These are phyloP conservation scores for Paraphoma sp. DNA, from an alignment of 2,329 filamentous ascomycete species.

Conservation along the genomic window DNA sequence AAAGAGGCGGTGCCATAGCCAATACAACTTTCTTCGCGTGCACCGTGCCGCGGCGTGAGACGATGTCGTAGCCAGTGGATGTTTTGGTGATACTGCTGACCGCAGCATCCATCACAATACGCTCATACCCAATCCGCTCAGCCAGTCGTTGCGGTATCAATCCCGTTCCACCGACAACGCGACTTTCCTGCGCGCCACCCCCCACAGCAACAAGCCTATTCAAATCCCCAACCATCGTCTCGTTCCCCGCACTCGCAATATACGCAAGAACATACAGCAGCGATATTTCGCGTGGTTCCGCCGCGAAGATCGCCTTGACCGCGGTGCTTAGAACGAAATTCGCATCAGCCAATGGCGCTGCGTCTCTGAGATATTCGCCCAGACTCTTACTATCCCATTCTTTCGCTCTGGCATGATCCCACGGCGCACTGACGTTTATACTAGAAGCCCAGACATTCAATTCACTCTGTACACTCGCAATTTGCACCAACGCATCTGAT, in stretches of 20 bases:
- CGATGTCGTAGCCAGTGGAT: conserved; percentile 13
- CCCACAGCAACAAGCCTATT: conserved; percentile 14
- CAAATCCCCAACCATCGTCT: conserved; percentile 18
- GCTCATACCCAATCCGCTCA: conserved; percentile 15
- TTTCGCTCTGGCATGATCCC: conserved; percentile 14
- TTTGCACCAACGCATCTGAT: conserved; percentile 11
- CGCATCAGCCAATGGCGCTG: conserved; percentile 11
- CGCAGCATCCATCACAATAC: conserved; percentile 23
- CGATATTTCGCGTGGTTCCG: conserved; percentile 18
- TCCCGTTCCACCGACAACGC: conserved; percentile 29
- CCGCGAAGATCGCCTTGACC: conserved; percentile 19
- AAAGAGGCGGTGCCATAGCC: conserved; percentile 56
- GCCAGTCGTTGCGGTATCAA: conserved; percentile 25
- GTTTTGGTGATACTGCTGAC: conserved; percentile 21
- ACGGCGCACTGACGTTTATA: conserved; percentile 23
- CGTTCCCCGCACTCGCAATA: conserved; percentile 26
- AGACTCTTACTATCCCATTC: conserved; percentile 24
- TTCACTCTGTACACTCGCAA: conserved; percentile 13
- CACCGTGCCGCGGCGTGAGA: conserved; percentile 31
- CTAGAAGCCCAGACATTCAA: conserved; percentile 24
- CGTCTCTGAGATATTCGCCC: conserved; percentile 9
- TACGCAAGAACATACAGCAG: conserved; percentile 27
- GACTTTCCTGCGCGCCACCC: conserved; percentile 23
- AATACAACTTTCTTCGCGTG: conserved; percentile 56
- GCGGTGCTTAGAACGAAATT: conserved; percentile 13